These are phyloP conservation scores for Agarophyton chilense DNA, from an alignment of 23 red algal species.

Conservation along the genomic window DNA sequence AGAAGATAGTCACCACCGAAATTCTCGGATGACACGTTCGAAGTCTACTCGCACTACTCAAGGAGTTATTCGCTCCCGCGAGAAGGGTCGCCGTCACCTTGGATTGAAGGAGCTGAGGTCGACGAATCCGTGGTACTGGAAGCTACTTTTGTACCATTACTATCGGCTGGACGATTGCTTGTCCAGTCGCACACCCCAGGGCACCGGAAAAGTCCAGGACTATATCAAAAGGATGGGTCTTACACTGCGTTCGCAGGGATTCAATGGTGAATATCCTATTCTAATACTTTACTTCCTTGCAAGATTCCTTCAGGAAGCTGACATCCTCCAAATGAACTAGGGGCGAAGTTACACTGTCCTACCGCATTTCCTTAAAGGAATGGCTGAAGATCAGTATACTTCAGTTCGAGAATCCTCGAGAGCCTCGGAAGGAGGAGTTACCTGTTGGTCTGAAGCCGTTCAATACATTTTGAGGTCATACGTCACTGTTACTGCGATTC, in stretches of 20 bases:
- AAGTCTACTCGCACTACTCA: too few species aligned
- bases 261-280: not conserved
- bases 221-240: constrained; percentile 7
- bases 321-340: constrained; percentile 10
- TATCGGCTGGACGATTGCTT: constrained; percentile 6
- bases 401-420: not conserved
- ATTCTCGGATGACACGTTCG: too few species aligned
- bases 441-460: constrained; percentile 41
- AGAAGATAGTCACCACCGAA: too few species aligned
- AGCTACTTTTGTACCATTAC: not conserved
- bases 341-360: not conserved
- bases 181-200: not conserved
- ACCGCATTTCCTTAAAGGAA: not conserved
- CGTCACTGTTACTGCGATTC: not conserved
- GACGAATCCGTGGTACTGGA: not conserved
- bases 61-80: not conserved
- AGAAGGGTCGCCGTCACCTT: not conserved
- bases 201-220: not conserved
- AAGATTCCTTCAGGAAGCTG: not conserved
- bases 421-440: constrained; percentile 33
- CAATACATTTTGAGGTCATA: constrained; percentile 35
- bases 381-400: constrained; percentile 3
- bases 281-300: not conserved
- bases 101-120: not conserved
- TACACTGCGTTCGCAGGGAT: not conserved